Evolutionary conservation across 2,329 filamentous ascomycete species (phyloP), one percentile per base, ranked within the genome.

Genomic region (Aspergillus pseudonomiae): DNA sequence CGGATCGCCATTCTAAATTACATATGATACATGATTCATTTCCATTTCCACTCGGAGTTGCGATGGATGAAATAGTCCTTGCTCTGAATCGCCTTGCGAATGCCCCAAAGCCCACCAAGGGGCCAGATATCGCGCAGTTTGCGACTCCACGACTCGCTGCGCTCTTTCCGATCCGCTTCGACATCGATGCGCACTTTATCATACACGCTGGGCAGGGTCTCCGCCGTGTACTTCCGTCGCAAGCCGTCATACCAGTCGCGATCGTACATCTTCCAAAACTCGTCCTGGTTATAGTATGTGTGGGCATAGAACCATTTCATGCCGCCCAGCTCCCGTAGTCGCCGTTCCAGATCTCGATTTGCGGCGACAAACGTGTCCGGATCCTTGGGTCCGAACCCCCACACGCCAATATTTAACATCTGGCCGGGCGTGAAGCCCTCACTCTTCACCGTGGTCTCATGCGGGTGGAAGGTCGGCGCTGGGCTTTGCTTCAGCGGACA

Each of bases 281-380:
- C 79, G 4, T 78, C 72, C 63, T 91, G 85, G 19, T 85, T 84
- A 76, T 95, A 95, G 79, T 93, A 96, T 0, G 91, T 90, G 71
- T 94, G 91, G 2, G 92, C 92, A 77, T 96, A 96, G 16, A 96
- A 81, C 90, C 92, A 95, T 80, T 96, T 96, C 81, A 91, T 87
- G 2, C 92, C 93, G 52, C 89, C 88, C 0, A 95, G 84, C 67
- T 87, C 83, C 56, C 82, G 81, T 6, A 94, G 85, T 72, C 90
- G 89, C 24, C 81, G 79, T 79, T 96, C 93, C 21, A 96, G 83
- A 48, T 83, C 83, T 34, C 89, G 85, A 77, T 96, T 96, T 68
- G 87, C 86, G 46, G 78, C 74, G 1, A 94, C 82, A 71, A 94
- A 94, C 21, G 24, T 26, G 79, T 59, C 78, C 71, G 24, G 60